These are phyloP conservation scores for Sicyos baderoa DNA, from an alignment of 306 rosid species.

Conservation along the genomic window DNA sequence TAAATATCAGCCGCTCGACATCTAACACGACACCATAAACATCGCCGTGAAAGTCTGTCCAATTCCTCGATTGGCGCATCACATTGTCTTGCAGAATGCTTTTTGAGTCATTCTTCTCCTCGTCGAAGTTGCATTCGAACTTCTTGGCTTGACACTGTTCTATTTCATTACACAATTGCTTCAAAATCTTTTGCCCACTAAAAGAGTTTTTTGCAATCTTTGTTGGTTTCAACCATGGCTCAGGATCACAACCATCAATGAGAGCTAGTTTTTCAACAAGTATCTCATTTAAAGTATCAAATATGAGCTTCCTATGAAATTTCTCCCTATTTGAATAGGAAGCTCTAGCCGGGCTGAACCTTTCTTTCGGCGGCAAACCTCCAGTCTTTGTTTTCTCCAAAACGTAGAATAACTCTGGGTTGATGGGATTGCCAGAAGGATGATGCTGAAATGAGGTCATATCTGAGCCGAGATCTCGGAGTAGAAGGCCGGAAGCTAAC, in stretches of 20 bases:
- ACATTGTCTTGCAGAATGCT: slow-evolving; percentile 47
- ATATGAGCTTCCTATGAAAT: slow-evolving; percentile 48
- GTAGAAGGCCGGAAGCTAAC: slow-evolving; percentile 82
- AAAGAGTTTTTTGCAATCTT: slow-evolving; percentile 49
- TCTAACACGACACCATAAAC: slow-evolving; percentile 56
- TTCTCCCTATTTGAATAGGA: slow-evolving; percentile 23
- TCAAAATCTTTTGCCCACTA: slow-evolving; percentile 71
- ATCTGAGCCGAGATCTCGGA: slow-evolving; percentile 62
- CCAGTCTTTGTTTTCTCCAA: slow-evolving; percentile 86
- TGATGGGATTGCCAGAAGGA: slow-evolving; percentile 69
- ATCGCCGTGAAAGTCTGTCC: slow-evolving; percentile 53
- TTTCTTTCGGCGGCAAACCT: slow-evolving; percentile 22
- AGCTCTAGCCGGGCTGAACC: slow-evolving; percentile 22
- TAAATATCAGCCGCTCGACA: slow-evolving; percentile 62
- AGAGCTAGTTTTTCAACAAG: slow-evolving; percentile 42
- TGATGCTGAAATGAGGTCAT: slow-evolving; percentile 62
- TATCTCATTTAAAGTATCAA: slow-evolving; percentile 77
- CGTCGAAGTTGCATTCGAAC: slow-evolving; percentile 31
- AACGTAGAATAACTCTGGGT: slow-evolving; percentile 74
- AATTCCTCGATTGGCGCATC: slow-evolving; percentile 41
- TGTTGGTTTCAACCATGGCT: slow-evolving; percentile 50
- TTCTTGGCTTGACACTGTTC: slow-evolving; percentile 55
- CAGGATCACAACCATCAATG: slow-evolving; percentile 27
- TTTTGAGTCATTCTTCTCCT: slow-evolving; percentile 41
- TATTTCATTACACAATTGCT: slow-evolving; percentile 60